Percentiles rank a stretch among this genome's conserved stretches.
Evolutionary conservation across 768 basidiomycete species (phyloP).

Genomic region (Termitomyces sp.): DNA sequence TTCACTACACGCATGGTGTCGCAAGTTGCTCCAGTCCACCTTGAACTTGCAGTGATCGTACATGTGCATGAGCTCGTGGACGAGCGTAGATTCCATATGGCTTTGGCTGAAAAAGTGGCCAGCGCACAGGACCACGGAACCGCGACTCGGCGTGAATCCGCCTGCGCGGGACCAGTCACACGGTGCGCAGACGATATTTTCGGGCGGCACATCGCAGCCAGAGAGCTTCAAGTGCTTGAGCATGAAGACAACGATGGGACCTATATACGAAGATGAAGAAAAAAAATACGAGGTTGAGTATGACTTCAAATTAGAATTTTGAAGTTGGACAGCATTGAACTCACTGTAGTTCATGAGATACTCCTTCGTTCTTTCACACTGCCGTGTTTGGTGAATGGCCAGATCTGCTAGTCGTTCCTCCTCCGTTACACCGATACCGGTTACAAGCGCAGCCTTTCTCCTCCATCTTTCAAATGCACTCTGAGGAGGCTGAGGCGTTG

Average conservation of each 20-base stretch:
- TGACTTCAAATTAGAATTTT: not conserved
- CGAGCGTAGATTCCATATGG: slow-evolving; percentile 91
- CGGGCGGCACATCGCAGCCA: slow-evolving; percentile 65
- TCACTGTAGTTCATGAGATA: slow-evolving; percentile 68
- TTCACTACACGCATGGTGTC: slow-evolving; percentile 97
- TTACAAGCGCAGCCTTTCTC: slow-evolving; percentile 40
- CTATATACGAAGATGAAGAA: slow-evolving; percentile 35
- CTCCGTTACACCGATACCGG: slow-evolving; percentile 44
- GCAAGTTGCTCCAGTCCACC: slow-evolving; percentile 84
- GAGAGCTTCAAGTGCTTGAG: slow-evolving; percentile 80
- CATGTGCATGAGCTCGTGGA: slow-evolving; percentile 93
- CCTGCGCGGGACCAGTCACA: slow-evolving; percentile 74
- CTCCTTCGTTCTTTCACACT: slow-evolving; percentile 69
- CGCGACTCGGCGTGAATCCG: slow-evolving; percentile 76
- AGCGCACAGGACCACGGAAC: slow-evolving; percentile 82
- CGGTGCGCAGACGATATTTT: slow-evolving; percentile 80
- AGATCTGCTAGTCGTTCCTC: slow-evolving; percentile 42
- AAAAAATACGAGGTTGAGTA: not conserved
- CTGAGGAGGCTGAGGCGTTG: slow-evolving; percentile 18
- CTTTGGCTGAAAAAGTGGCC: slow-evolving; percentile 75
- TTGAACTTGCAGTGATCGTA: slow-evolving; percentile 96
- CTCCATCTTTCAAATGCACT: slow-evolving; percentile 48
- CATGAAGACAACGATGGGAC: slow-evolving; percentile 88
- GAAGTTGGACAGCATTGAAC: slow-evolving; percentile 22
- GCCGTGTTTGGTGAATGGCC: slow-evolving; percentile 28